Conservation (phyloP, 352 stramenopile genomes). For the Blastocystis sp. region DNA sequence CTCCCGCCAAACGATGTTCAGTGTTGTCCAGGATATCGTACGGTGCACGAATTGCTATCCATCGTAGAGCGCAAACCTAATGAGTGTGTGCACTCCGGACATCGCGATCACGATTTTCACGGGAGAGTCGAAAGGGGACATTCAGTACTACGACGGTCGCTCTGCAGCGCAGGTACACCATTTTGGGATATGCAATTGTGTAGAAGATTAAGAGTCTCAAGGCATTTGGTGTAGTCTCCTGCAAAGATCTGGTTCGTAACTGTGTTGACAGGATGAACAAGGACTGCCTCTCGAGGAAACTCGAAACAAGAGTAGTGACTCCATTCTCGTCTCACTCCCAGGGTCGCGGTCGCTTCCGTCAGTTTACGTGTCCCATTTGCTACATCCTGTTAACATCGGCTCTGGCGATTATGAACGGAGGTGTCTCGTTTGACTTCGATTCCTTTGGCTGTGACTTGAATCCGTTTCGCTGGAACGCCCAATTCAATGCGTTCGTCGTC, state of each 20-base stretch:
- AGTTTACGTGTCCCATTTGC: conserved; percentile 45
- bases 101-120: conserved; percentile 35
- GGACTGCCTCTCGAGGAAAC: neutral
- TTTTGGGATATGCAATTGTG: neutral
- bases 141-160: neutral
- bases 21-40: conserved; percentile 17
- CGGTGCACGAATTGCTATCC: neutral
- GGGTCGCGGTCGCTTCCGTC: conserved; percentile 16
- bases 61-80: neutral
- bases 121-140: neutral
- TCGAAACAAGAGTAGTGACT: conserved; percentile 15
- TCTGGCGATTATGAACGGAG: neutral
- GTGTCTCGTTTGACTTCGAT: conserved; percentile 12
- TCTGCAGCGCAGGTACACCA: neutral
- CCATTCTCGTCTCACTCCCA: neutral
- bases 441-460: neutral
- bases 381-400: conserved; percentile 41
- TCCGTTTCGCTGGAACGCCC: conserved; percentile 48
- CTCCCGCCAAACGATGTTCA: conserved; percentile 32
- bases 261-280: conserved; percentile 42
- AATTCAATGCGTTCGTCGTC: conserved; percentile 50
- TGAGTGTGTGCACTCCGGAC: neutral
- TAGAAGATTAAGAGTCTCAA: conserved; percentile 1
- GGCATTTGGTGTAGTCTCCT: neutral
- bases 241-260: conserved; percentile 22